phyloP scores from a whole-genome alignment of 345 rosid species.

The sweet orange (Citrus sinensis) region DVS_A1.0 CM039167.1:15933001-15933500 shows the following conservation, averaged over 20 bases:
- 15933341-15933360: too few species aligned
- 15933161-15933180: background rate
- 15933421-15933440: constrained; percentile 91
- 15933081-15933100: background rate
- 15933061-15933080: background rate
- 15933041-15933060: background rate
- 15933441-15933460: constrained; percentile 76
- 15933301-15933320: constrained; percentile 29
- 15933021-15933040: background rate
- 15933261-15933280: constrained; percentile 92
- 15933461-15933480: background rate
- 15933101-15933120: background rate
- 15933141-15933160: background rate
- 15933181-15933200: too few species aligned
- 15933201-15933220: too few species aligned
- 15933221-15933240: background rate
- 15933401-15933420: constrained; percentile 89
- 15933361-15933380: constrained; percentile 50
- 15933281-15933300: constrained; percentile 83
- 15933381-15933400: constrained; percentile 83
- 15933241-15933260: constrained; percentile 47
- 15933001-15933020: too few species aligned
- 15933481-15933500: background rate
- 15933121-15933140: background rate
- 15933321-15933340: too few species aligned